Conservation (phyloP, 1,139 yeast species). For the Meyerozyma sp. region DNA sequence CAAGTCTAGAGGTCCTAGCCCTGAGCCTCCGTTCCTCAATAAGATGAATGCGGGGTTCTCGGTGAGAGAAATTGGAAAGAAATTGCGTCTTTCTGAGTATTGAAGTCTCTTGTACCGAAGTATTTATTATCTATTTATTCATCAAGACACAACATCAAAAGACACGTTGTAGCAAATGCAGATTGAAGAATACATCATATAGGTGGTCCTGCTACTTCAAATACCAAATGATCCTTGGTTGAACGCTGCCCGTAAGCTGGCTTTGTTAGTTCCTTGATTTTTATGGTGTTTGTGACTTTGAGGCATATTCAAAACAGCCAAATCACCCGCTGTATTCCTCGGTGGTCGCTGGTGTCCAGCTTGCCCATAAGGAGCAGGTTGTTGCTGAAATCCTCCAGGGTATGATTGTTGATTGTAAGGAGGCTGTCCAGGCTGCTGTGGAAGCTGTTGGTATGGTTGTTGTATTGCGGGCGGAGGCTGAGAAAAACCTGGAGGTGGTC, state of each 20-base stretch:
- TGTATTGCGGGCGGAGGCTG: constrained; percentile 8
- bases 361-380: constrained; percentile 2
- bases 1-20: constrained; percentile 66
- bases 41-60: constrained; percentile 45
- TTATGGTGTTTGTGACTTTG: constrained; percentile 28
- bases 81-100: constrained; percentile 68
- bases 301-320: constrained; percentile 36
- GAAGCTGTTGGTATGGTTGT: constrained; percentile 8
- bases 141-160: neutral
- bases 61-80: constrained; percentile 63
- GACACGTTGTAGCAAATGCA: neutral
- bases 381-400: constrained; percentile 6
- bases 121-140: constrained; percentile 1
- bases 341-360: constrained; percentile 4
- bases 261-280: constrained; percentile 31
- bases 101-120: constrained; percentile 14
- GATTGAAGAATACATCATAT: neutral
- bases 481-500: constrained; percentile 4
- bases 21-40: constrained; percentile 54
- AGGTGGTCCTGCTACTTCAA: constrained; percentile 8
- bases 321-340: constrained; percentile 22
- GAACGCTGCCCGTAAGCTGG: constrained; percentile 38
- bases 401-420: constrained; percentile 2
- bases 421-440: neutral
- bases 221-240: constrained; percentile 40